phyloP scores from a whole-genome alignment of 2,329 filamentous ascomycete genomes.

The Neonectria faginata region DNA sequence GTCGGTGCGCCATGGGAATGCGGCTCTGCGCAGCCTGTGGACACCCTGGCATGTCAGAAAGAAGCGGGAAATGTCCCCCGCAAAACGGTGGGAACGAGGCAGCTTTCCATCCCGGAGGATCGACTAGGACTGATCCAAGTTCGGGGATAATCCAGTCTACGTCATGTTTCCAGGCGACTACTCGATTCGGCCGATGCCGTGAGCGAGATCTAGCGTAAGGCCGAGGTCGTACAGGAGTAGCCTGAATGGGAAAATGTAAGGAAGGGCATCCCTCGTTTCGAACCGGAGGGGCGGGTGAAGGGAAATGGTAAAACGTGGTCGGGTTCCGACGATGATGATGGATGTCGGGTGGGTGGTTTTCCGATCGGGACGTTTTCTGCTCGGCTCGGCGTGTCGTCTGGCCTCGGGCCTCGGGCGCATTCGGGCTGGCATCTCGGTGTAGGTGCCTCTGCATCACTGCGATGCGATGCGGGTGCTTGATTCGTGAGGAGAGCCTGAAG shows the following conservation, averaged over 20 bases:
- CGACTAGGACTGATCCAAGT: neutral
- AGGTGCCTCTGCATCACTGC: no score
- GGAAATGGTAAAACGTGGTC: neutral
- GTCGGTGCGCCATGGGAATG: neutral
- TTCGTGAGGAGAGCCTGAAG: neutral
- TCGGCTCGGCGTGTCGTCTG: neutral
- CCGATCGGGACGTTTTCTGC: no score
- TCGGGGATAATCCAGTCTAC: neutral
- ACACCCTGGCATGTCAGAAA: neutral
- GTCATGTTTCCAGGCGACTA: neutral
- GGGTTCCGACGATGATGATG: neutral
- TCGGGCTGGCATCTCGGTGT: neutral
- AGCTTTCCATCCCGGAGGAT: neutral
- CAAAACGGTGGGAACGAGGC: neutral
- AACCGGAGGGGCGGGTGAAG: neutral
- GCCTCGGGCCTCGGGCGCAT: no score
- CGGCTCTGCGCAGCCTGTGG: neutral
- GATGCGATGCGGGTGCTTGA: neutral
- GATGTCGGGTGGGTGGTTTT: neutral
- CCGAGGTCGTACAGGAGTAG: neutral
- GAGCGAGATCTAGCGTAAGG: neutral
- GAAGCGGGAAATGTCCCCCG: neutral
- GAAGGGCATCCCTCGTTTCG: neutral
- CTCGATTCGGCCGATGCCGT: no score
- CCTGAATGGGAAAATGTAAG: neutral